Base-by-base conservation (phyloP, 1,284 basidiomycete species). In the Ceratobasidium sp. region DNA sequence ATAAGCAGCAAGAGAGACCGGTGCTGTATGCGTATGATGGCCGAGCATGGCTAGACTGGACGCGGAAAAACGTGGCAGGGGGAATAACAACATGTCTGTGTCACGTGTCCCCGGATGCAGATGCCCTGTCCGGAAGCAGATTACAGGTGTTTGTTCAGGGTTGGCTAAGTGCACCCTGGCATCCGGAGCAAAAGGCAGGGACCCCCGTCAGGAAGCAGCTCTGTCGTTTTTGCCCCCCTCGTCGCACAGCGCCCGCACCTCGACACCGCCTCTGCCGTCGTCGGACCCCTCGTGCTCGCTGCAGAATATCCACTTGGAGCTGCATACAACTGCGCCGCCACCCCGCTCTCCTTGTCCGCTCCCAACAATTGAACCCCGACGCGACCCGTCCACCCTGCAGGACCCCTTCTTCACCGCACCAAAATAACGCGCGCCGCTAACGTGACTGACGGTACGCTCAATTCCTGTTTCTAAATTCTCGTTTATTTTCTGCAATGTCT, bases 361-460 rank as follows among this genome's bases (percentile, higher is more conserved):
- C 43, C 63, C 49, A n/a, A 38, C 2, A 66, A n/a, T 18, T 52
- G 49, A 54, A 66, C 63, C 63, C 63, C 63, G 54, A 66, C 63
- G n/a, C 49, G 63, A 66, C 63, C 47, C 47, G 63, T 66, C 63
- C 63, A 66, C 63, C 61, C 63, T 66, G 63, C 63, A 66, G 63
- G 63, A 66, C 63, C 63, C 63, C 49, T 54, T 54, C 43, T 50
- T 54, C 43, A 47, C 35, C 4, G 3, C 58, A 14, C 63, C 63
- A 66, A 66, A 66, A 66, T 54, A 66, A 54, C 54, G 54, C 63
- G 63, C 63, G 63, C 63, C 46, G 26, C 63, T 32, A 38, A 66
- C 63, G 46, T 49, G 63, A 66, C 35, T 49, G 16, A 28, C 49
- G 47, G 63, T 66, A 46, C 63, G 63, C 54, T 49, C 46, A 18